phyloP scores from a whole-genome alignment of 2,329 filamentous ascomycete species.

The Diplocarpon mali region DNA sequence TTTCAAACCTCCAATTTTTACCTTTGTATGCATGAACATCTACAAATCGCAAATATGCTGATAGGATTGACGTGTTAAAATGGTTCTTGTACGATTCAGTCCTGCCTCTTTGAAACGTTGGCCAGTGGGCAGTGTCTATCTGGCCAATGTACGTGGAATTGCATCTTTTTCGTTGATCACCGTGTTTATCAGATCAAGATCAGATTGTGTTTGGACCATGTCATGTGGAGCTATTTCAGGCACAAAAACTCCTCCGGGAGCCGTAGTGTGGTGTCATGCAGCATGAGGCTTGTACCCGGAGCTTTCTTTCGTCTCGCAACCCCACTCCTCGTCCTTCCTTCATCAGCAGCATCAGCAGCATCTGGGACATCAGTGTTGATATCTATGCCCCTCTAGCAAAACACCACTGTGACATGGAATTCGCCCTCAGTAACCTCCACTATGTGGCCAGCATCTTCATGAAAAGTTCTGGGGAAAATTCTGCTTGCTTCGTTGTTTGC shows the following conservation, averaged over 20 bases:
- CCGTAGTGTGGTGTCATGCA: neutral
- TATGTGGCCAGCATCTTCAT: too few relatives aligned
- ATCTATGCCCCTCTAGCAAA: too few relatives aligned
- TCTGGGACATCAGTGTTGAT: too few relatives aligned
- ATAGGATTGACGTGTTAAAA: neutral
- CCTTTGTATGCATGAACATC: neutral
- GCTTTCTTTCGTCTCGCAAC: neutral
- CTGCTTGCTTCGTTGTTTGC: too few relatives aligned
- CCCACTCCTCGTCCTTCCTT: too few relatives aligned
- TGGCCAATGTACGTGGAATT: neutral
- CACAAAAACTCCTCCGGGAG: slow-evolving; percentile 1
- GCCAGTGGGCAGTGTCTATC: neutral
- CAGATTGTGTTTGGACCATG: slow-evolving; percentile 4
- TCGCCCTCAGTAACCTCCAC: too few relatives aligned
- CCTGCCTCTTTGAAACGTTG: neutral
- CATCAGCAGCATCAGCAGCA: too few relatives aligned
- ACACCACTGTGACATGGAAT: too few relatives aligned
- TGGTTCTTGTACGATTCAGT: neutral
- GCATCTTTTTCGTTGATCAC: neutral
- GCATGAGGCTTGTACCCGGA: neutral
- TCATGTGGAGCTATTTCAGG: slow-evolving; percentile 6
- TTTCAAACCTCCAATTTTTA: neutral
- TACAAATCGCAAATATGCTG: neutral
- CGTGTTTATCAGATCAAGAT: slow-evolving; percentile 2
- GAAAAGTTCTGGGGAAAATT: too few relatives aligned